phyloP scores from a whole-genome alignment of 495 filamentous ascomycete genomes.

The Trichocladium uniseriatum region DNA sequence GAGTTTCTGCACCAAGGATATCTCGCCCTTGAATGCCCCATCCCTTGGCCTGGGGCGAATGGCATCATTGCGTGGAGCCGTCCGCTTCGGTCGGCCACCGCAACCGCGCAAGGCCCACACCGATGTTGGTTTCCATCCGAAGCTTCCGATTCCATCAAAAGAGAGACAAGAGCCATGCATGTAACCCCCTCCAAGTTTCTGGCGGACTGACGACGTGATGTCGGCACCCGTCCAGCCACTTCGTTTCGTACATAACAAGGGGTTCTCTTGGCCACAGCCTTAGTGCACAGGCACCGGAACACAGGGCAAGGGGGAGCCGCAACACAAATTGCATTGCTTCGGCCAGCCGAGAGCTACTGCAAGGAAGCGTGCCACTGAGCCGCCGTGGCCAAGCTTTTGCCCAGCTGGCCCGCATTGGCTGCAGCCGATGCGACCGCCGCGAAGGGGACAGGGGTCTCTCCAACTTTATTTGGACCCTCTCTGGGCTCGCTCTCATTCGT shows the following conservation, averaged over 20 bases:
- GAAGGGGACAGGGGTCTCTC: conserved; percentile 9
- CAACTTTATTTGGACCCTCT: conserved; percentile 22
- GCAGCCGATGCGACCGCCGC: conserved; percentile 5
- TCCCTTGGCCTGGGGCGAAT: conserved; percentile 4
- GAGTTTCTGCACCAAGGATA: not conserved
- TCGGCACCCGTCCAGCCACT: not conserved
- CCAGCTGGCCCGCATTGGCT: not conserved
- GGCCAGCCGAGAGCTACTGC: conserved; percentile 6
- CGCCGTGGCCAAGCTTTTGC: not conserved
- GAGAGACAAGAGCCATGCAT: too few relatives aligned
- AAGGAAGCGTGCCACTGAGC: conserved; percentile 5
- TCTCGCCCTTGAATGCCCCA: not conserved
- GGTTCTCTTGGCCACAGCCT: too few relatives aligned
- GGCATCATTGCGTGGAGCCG: conserved; percentile 12
- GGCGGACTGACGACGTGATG: too few relatives aligned
- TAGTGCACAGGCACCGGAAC: too few relatives aligned
- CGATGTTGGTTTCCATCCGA: not conserved
- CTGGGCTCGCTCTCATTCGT: not conserved
- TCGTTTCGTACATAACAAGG: too few relatives aligned
- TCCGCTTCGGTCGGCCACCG: too few relatives aligned
- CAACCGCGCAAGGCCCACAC: too few relatives aligned
- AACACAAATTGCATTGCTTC: not conserved
- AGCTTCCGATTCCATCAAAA: conserved; percentile 1
- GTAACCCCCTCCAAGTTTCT: too few relatives aligned
- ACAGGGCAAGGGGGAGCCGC: not conserved